Evolutionary conservation across 2,329 filamentous ascomycete genomes (phyloP).

Genomic region (Fusarium irregulare): DNA sequence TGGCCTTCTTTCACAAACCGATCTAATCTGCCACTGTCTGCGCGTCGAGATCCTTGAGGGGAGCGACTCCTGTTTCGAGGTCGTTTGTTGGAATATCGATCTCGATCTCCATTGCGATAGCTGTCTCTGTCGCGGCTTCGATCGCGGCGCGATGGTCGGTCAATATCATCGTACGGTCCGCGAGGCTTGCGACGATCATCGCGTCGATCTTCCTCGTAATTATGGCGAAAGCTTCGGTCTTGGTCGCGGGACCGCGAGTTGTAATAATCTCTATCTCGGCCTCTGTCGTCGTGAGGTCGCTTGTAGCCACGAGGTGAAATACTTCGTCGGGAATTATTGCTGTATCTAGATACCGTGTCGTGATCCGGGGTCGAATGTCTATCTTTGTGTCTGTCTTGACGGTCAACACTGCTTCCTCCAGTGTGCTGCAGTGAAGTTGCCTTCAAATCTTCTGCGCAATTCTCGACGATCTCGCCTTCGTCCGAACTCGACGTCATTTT

Average conservation of each 20-base stretch:
- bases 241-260: constrained; percentile 60
- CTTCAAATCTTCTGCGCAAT: constrained; percentile 74
- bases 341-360: constrained; percentile 58
- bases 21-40: constrained; percentile 52
- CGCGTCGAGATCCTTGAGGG: constrained; percentile 56
- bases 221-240: constrained; percentile 71
- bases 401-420: constrained; percentile 90
- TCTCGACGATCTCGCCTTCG: constrained; percentile 88
- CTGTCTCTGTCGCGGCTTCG: constrained; percentile 49
- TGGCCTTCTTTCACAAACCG: constrained; percentile 49
- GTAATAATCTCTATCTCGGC: constrained; percentile 53
- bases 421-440: constrained; percentile 85
- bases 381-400: constrained; percentile 82
- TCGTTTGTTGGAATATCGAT: constrained; percentile 64
- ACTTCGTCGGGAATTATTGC: constrained; percentile 59
- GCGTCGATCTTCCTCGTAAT: constrained; percentile 68
- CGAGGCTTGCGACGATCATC: constrained; percentile 61
- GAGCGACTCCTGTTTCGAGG: constrained; percentile 67
- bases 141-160: constrained; percentile 47
- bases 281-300: constrained; percentile 72
- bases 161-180: constrained; percentile 58
- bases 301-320: constrained; percentile 75
- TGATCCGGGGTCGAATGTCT: constrained; percentile 69
- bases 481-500: constrained; percentile 72
- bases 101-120: constrained; percentile 57